Evolutionary conservation across 2,329 filamentous ascomycete genomes (phyloP).

Genomic region (Paecilomyces fulvus): DNA sequence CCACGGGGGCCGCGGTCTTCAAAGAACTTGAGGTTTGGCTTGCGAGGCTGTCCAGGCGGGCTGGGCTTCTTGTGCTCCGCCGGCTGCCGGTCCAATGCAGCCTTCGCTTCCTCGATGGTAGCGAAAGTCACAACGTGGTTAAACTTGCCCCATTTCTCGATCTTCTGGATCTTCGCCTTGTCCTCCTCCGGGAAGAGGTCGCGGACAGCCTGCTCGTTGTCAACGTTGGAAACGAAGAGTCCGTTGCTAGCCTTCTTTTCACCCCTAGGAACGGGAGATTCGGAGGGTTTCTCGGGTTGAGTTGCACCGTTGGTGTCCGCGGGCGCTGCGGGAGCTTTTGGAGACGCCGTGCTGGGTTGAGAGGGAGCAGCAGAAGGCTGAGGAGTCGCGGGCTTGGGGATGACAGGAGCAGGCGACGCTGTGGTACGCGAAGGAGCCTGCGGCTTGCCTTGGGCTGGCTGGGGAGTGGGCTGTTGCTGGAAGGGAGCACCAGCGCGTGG

Average conservation of each 20-base stretch:
- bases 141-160: slow-evolving; percentile 61
- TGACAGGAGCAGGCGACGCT: slow-evolving; percentile 34
- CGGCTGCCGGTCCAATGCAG: slow-evolving; percentile 65
- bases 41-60: slow-evolving; percentile 60
- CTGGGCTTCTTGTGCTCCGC: slow-evolving; percentile 67
- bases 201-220: slow-evolving; percentile 71
- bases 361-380: slow-evolving; percentile 29
- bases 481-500: slow-evolving; percentile 19
- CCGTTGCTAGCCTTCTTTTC: slow-evolving; percentile 65
- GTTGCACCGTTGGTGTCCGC: slow-evolving; percentile 43
- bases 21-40: slow-evolving; percentile 77
- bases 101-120: slow-evolving; percentile 68
- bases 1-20: slow-evolving; percentile 54
- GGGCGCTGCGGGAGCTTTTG: slow-evolving; percentile 44
- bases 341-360: slow-evolving; percentile 33
- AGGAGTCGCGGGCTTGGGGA: slow-evolving; percentile 32
- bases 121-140: slow-evolving; percentile 78
- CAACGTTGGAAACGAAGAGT: slow-evolving; percentile 82
- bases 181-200: slow-evolving; percentile 79
- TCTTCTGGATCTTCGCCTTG: slow-evolving; percentile 66
- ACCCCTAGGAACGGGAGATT: slow-evolving; percentile 48
- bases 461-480: slow-evolving; percentile 23
- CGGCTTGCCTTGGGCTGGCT: slow-evolving; percentile 21
- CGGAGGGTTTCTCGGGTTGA: slow-evolving; percentile 34
- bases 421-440: slow-evolving; percentile 21